Percentiles rank a stretch among this genome's conserved stretches.
These are phyloP conservation scores for Beauveria australis DNA, from an alignment of 2,329 filamentous ascomycete genomes.

Conservation along the genomic window DNA sequence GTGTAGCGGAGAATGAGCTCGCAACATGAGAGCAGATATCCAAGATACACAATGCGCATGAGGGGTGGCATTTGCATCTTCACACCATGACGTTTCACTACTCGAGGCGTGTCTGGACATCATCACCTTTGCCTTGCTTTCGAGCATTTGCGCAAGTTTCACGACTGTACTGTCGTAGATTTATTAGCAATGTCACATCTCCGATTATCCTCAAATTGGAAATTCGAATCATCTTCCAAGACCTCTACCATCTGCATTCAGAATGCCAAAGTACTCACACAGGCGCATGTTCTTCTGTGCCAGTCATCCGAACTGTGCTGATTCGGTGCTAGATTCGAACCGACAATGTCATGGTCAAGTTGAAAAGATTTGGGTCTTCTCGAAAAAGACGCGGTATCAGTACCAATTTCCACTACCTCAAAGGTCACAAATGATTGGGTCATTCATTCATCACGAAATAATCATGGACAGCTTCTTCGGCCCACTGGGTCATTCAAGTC, in stretches of 20 bases:
- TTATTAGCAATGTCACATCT: neutral
- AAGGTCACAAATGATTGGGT: too few species aligned
- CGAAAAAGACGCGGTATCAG: too few species aligned
- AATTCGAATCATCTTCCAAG: neutral
- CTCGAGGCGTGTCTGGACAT: too few species aligned
- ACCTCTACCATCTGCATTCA: neutral
- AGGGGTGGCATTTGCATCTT: neutral
- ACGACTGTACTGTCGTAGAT: neutral
- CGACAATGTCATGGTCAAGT: too few species aligned
- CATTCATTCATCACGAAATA: neutral
- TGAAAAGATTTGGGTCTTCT: too few species aligned
- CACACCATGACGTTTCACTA: too few species aligned
- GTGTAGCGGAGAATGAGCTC: neutral
- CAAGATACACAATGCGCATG: neutral
- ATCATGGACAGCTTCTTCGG: neutral
- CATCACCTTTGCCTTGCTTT: neutral
- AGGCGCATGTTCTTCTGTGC: neutral
- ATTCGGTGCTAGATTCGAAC: too few species aligned
- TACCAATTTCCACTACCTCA: too few species aligned
- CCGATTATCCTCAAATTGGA: accelerated
- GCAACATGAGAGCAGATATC: neutral
- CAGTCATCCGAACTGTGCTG: too few species aligned
- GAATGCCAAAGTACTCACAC: neutral
- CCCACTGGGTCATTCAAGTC: neutral
- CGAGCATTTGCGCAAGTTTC: neutral